phyloP scores from a whole-genome alignment of 306 rosid genomes.

The Phaseolus lunatus region DNA sequence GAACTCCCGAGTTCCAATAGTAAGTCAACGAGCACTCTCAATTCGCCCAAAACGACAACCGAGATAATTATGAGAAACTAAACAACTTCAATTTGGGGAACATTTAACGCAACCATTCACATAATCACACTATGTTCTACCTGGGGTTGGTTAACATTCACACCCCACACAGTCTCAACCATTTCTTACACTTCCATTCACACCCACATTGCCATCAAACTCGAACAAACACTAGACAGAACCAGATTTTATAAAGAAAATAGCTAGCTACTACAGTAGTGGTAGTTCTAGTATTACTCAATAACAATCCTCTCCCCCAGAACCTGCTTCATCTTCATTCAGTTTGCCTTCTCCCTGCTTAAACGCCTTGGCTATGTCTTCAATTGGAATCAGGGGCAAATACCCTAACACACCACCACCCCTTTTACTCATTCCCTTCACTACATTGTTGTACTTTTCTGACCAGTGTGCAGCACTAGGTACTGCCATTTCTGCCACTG shows the following conservation, averaged over 20 bases:
- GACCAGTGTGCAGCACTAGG: conserved; percentile 57
- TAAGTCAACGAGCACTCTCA: too few relatives aligned
- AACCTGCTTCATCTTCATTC: conserved; percentile 38
- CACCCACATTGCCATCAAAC: conserved; percentile 1
- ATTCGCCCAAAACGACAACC: not conserved
- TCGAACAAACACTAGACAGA: conserved; percentile 4
- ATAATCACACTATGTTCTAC: conserved; percentile 12
- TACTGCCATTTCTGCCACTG: conserved; percentile 60
- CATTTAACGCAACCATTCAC: conserved; percentile 10
- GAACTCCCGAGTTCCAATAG: not conserved
- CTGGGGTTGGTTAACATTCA: conserved; percentile 12
- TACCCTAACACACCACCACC: conserved; percentile 55
- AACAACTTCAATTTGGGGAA: not conserved
- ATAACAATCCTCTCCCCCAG: conserved; percentile 40
- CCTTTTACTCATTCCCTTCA: conserved; percentile 53
- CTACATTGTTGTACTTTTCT: conserved; percentile 65
- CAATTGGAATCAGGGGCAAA: conserved; percentile 76
- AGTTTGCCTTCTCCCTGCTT: conserved; percentile 51
- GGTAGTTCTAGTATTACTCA: conserved; percentile 30
- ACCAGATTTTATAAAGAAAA: not conserved
- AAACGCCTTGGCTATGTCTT: conserved; percentile 65
- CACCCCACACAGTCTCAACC: conserved; percentile 18
- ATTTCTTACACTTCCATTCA: conserved; percentile 42
- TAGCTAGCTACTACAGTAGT: conserved; percentile 2
- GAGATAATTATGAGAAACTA: not conserved